Percentiles rank a stretch among this genome's conserved stretches.
These are phyloP conservation scores for Globisporangium takayamanum DNA, from an alignment of 352 stramenopile species.

Conservation along the genomic window DNA sequence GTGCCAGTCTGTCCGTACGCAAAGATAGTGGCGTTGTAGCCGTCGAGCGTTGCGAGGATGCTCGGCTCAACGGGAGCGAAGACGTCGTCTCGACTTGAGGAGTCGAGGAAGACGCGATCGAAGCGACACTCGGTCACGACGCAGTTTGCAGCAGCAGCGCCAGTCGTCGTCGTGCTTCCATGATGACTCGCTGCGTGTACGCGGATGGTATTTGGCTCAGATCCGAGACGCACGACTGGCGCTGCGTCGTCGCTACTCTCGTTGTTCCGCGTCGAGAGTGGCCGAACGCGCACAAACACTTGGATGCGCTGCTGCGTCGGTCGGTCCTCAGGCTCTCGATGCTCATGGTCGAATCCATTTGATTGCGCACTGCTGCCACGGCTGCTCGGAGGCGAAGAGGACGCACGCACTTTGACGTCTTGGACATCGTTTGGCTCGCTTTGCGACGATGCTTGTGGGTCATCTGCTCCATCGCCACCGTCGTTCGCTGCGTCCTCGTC, in stretches of 20 bases:
- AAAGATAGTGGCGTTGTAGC: slow-evolving; percentile 90
- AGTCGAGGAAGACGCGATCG: slow-evolving; percentile 62
- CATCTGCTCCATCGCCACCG: no score
- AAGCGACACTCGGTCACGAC: slow-evolving; percentile 61
- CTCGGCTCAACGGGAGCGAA: slow-evolving; percentile 65
- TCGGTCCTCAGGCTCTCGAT: background rate
- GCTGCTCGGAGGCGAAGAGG: background rate
- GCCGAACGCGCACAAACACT: slow-evolving; percentile 72
- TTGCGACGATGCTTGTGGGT: no score
- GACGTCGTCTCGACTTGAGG: slow-evolving; percentile 66
- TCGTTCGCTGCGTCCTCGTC: background rate
- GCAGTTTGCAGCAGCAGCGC: slow-evolving; percentile 12
- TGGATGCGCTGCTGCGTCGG: slow-evolving; percentile 31
- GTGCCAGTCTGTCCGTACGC: slow-evolving; percentile 89
- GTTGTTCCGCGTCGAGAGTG: slow-evolving; percentile 12
- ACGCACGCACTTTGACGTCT: background rate
- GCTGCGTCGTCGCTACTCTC: slow-evolving; percentile 13
- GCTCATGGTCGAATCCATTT: background rate
- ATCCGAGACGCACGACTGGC: slow-evolving; percentile 26
- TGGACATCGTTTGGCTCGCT: no score
- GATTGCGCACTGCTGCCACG: background rate
- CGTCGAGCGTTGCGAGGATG: slow-evolving; percentile 60
- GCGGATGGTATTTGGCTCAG: slow-evolving; percentile 19
- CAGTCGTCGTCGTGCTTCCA: no score
- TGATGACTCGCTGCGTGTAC: slow-evolving; percentile 13